Evolutionary conservation across 805 yeast species (phyloP), one percentile per base, ranked within the genome.

Genomic region (Metschnikowia kofuensis): DNA sequence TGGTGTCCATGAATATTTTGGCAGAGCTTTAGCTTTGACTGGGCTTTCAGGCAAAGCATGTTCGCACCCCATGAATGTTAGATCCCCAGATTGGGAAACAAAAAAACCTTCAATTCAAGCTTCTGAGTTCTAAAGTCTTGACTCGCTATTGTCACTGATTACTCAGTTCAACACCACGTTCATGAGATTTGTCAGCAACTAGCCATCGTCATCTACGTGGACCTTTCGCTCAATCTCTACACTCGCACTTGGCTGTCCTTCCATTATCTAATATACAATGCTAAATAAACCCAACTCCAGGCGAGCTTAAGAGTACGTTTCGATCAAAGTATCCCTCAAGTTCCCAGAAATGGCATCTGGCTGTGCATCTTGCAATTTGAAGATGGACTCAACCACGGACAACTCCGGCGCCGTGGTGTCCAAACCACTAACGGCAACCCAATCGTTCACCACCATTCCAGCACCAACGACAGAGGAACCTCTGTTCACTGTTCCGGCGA

Each of bases 401-500:
- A 94, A 78, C 73, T 94, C 99, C 43, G 99, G 97, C 42, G 99
- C 98, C 56, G 99, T 91, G 50, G 99, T 94, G 73, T 94, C 98
- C 60, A 89, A 79, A 57, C 99, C 99, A 42, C 96, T 79, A 38
- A 95, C 98, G 30, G 98, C 95, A 58, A 92, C 76, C 95, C 97
- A 94, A 74, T 94, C 99, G 67, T 94, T 94, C 45, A 91, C 99
- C 47, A 94, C 98, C 84, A 94, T 84, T 60, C 99, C 99, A 41
- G 97, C 98, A 63, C 99, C 99, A 52, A 94, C 96, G 43, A 92
- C 97, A 5, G 96, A 74, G 29, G 97, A 89, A 72, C 99, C 99
- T 70, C 99, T 85, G 77, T 94, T 94, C 51, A 94, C 91, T 36
- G 97, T 91, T 70, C 99, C 99, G 7, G 99, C 99, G 42, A 94